phyloP scores from a whole-genome alignment of 108 stramenopile species.

The Nannochloropsis gaditana region DNA sequence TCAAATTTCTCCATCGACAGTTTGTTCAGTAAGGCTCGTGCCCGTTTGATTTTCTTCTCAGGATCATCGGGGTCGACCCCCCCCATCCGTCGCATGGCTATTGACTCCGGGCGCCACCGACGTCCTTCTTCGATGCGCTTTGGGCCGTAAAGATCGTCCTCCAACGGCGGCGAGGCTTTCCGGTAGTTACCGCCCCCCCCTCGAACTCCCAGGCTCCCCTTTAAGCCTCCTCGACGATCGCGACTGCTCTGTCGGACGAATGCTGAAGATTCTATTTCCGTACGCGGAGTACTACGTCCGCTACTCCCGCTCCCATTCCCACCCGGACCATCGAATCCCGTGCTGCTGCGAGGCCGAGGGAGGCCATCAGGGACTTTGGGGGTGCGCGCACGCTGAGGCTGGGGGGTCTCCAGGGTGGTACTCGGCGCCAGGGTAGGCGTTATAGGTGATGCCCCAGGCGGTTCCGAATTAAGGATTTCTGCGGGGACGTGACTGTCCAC shows the following conservation, averaged over 20 bases:
- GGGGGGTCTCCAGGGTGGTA: not conserved
- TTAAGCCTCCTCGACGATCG: not conserved
- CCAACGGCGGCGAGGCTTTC: not conserved
- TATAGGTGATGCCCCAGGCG: not conserved
- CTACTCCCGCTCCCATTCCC: not conserved
- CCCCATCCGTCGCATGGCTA: not conserved
- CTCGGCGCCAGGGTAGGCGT: not conserved
- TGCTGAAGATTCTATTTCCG: not conserved
- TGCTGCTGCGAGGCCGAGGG: not conserved
- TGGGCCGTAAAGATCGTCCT: not conserved
- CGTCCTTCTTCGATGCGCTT: conserved; percentile 15
- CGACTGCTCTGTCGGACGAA: conserved; percentile 8
- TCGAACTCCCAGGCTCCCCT: not conserved
- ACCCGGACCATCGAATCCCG: not conserved
- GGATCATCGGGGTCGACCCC: not conserved
- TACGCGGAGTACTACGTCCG: not conserved
- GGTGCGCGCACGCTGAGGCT: conserved; percentile 9
- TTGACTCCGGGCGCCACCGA: not conserved
- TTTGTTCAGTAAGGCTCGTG: conserved; percentile 45
- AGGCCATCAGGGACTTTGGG: not conserved
- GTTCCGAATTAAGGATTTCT: conserved; percentile 11
- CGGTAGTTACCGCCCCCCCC: not conserved
- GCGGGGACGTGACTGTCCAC: not conserved
- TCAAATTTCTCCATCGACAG: conserved; percentile 46
- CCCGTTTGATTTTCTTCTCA: conserved; percentile 34